Base-by-base conservation (phyloP, 768 basidiomycete species). In the Mrakia gelida region DNA sequence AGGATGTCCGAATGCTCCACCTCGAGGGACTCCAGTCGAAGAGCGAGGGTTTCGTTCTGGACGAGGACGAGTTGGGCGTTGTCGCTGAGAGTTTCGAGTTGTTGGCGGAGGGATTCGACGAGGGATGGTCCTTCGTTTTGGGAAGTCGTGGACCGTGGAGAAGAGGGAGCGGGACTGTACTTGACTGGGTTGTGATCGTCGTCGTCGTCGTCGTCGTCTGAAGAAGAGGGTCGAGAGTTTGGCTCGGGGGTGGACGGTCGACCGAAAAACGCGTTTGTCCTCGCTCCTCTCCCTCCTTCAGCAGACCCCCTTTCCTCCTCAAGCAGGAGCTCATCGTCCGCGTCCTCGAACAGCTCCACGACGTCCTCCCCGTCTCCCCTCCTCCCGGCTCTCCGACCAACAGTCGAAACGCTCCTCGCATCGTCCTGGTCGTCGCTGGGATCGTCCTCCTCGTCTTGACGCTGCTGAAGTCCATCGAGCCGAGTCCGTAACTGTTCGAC, bases 1-100 rank as follows among this genome's bases (percentile, higher is more conserved):
- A 93, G 92, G 2, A 94, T 92, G 5, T 88, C 88, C 1, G 88
- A 83, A 79, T 96, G 94, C 82, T 95, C 92, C 0, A 87, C 87
- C 82, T 94, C 87, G 11, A 93, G 87, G 0, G 84, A 84, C 16
- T 87, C 86, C 32, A 98, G 86, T 34, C 91, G 89, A 16, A 86
- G 85, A 3, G 90, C 87, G 59, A 95, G 86, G 5, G 90, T 89
- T 67, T 89, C 81, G 80, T 86, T 85, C 65, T 85, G 83, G 41
- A 82, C 83, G 41, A 82, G 41, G 83, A 79, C 56, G 80, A 79
- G 2, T 79, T 78, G 70, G 82, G 81, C n/a, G 73, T 75, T 13
- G 78, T 74, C 15, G 65, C 54, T 30, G 54, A 70, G 74, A 11
- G 56, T 21, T 34, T 32, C 26, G 18, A 76, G 63, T 62, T 75